These are phyloP conservation scores for Talaromyces pinophilus DNA, from an alignment of 2,329 filamentous ascomycete species.

Conservation along the genomic window DNA sequence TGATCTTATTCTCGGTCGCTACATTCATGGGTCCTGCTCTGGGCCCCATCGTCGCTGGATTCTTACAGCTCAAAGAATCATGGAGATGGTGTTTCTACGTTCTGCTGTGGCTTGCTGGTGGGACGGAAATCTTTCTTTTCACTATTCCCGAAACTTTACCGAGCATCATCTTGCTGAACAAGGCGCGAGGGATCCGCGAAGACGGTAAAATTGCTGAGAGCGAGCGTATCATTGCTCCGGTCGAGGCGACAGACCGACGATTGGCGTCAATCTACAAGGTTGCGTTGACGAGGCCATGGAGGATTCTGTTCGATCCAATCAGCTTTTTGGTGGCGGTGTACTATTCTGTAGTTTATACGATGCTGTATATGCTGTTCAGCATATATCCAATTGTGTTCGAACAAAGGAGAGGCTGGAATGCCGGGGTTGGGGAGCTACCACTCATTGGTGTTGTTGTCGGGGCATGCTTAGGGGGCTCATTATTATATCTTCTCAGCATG, in stretches of 20 bases:
- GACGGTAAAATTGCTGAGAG: background rate
- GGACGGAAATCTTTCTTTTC: background rate
- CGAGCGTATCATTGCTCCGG: background rate
- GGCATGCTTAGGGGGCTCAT: too few species aligned
- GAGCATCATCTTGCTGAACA: background rate
- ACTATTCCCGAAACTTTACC: background rate
- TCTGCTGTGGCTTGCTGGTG: background rate
- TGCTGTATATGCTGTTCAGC: slow-evolving; percentile 21
- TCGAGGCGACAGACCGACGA: background rate
- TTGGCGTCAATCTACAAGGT: background rate
- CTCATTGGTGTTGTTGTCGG: slow-evolving; percentile 39
- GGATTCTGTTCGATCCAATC: too few species aligned
- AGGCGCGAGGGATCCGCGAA: background rate
- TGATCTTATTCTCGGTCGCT: background rate
- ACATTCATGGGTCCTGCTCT: background rate
- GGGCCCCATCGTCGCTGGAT: background rate
- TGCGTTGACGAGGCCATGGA: too few species aligned
- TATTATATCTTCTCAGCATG: too few species aligned
- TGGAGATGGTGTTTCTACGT: background rate
- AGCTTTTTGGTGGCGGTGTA: too few species aligned
- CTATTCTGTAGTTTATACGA: background rate
- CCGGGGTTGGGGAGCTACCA: slow-evolving; percentile 55
- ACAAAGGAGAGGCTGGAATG: slow-evolving; percentile 56
- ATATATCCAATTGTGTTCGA: slow-evolving; percentile 56
- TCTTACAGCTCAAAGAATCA: background rate